Evolutionary conservation across 495 filamentous ascomycete species (phyloP).

Genomic region (Penicillium psychrofluorescens): DNA sequence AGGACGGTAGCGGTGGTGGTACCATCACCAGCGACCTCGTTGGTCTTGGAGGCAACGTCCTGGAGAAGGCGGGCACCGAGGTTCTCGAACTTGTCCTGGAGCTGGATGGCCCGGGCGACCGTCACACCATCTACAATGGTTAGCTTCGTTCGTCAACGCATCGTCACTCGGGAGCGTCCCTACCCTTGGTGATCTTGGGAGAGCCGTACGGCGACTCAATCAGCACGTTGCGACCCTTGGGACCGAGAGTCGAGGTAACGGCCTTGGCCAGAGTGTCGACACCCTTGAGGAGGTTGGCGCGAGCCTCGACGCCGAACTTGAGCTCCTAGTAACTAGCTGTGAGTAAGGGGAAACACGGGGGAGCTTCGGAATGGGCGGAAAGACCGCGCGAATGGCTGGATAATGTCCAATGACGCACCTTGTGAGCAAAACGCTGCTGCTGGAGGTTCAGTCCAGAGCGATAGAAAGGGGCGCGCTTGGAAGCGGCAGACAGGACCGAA

Average conservation of each 20-base stretch:
- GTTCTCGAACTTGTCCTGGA: conserved; percentile 99
- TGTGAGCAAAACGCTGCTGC: conserved; percentile 89
- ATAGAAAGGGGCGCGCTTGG: conserved; percentile 44
- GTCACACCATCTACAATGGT: conserved; percentile 74
- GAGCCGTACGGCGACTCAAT: conserved; percentile 98
- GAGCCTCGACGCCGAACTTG: conserved; percentile 94
- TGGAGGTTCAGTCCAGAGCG: conserved; percentile 56
- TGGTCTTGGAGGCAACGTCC: conserved; percentile 98
- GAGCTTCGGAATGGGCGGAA: conserved; percentile 15
- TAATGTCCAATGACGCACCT: conserved; percentile 49
- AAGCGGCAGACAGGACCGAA: conserved; percentile 64
- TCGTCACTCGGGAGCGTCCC: conserved; percentile 10
- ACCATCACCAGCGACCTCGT: conserved; percentile 97
- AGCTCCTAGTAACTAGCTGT: conserved; percentile 59
- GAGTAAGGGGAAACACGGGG: conserved; percentile 11
- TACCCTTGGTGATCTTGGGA: conserved; percentile 99
- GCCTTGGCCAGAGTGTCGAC: conserved; percentile 96
- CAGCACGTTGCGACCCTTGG: conserved; percentile 95
- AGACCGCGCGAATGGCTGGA: conserved; percentile 1
- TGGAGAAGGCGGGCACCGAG: conserved; percentile 93
- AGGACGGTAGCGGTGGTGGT: conserved; percentile 97
- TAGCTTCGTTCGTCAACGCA: conserved; percentile 1
- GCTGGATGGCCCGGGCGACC: conserved; percentile 82
- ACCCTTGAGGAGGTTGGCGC: conserved; percentile 82
- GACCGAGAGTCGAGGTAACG: conserved; percentile 91